Percentiles rank a stretch among this genome's conserved stretches.
Evolutionary conservation across 345 rosid species (phyloP).

Genomic region (Anastatica hierochuntica): DNA sequence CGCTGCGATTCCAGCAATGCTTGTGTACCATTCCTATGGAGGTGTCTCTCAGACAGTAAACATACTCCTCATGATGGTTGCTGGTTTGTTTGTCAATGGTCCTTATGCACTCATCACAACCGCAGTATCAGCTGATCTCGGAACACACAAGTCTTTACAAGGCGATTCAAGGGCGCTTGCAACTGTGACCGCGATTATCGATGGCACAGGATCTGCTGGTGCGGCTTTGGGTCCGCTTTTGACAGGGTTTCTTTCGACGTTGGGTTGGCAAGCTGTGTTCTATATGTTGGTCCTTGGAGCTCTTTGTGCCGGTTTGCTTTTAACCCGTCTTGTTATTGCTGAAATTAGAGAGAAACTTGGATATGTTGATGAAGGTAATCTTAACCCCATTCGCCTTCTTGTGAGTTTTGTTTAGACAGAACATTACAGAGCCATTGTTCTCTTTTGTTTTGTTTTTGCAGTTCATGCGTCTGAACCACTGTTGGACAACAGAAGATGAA

Average conservation of each 20-base stretch:
- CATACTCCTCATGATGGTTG: slow-evolving; percentile 72
- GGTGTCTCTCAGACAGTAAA: slow-evolving; percentile 47
- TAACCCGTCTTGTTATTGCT: slow-evolving; percentile 47
- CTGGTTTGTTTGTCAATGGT: slow-evolving; percentile 80
- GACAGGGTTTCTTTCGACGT: slow-evolving; percentile 69
- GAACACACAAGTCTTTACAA: slow-evolving; percentile 74
- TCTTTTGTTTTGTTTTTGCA: slow-evolving; percentile 14
- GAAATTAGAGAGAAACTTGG: slow-evolving; percentile 31
- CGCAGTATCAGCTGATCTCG: slow-evolving; percentile 93
- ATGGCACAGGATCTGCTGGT: slow-evolving; percentile 91
- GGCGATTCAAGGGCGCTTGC: slow-evolving; percentile 93
- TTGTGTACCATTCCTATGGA: slow-evolving; percentile 64
- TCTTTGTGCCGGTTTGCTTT: slow-evolving; percentile 67
- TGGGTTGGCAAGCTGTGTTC: slow-evolving; percentile 78
- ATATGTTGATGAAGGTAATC: slow-evolving; percentile 45
- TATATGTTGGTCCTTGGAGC: slow-evolving; percentile 62
- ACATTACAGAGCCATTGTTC: too few relatives aligned
- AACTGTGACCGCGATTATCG: slow-evolving; percentile 87
- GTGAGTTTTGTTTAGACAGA: not conserved
- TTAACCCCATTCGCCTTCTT: not conserved
- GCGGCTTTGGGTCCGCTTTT: slow-evolving; percentile 90
- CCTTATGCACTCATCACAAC: slow-evolving; percentile 97
- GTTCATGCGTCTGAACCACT: slow-evolving; percentile 32
- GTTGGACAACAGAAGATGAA: slow-evolving; percentile 26
- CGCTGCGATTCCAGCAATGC: slow-evolving; percentile 79